Conservation (phyloP, 345 rosid species). For the Murraya koenigii region DNA sequence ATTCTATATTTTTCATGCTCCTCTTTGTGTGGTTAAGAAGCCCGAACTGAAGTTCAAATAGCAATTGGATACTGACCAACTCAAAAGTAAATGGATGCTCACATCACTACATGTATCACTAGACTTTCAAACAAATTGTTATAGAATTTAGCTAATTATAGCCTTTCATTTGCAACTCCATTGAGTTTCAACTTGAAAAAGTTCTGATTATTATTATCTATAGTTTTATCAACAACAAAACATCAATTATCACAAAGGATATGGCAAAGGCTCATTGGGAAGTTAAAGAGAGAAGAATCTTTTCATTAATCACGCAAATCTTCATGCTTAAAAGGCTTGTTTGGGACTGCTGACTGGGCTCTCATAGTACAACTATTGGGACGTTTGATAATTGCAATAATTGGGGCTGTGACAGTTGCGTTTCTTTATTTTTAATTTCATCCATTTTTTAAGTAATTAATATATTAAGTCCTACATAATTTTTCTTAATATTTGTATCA, state of each 20-base stretch:
- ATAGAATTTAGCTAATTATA: neutral
- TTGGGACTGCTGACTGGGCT: neutral
- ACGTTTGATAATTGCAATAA: no score
- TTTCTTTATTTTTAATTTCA: no score
- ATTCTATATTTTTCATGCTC: neutral
- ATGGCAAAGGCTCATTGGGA: neutral
- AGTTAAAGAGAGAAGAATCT: neutral
- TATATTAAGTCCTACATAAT: no score
- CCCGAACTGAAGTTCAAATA: neutral
- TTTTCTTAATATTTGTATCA: no score
- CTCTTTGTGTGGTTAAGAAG: neutral
- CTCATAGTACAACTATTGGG: neutral
- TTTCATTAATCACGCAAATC: neutral
- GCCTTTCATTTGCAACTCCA: neutral
- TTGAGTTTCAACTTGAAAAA: neutral
- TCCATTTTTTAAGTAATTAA: no score
- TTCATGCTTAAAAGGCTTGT: neutral
- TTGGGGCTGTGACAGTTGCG: no score
- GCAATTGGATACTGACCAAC: neutral
- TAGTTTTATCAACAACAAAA: neutral
- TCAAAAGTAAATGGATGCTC: neutral
- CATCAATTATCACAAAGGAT: neutral
- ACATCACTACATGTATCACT: neutral
- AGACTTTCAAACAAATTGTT: neutral
- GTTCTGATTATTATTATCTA: neutral